A percentile compares a stretch with the other conserved stretches of the same genome.
phyloP scores from a whole-genome alignment of 345 rosid genomes.

The Laguncularia racemosa region DNA sequence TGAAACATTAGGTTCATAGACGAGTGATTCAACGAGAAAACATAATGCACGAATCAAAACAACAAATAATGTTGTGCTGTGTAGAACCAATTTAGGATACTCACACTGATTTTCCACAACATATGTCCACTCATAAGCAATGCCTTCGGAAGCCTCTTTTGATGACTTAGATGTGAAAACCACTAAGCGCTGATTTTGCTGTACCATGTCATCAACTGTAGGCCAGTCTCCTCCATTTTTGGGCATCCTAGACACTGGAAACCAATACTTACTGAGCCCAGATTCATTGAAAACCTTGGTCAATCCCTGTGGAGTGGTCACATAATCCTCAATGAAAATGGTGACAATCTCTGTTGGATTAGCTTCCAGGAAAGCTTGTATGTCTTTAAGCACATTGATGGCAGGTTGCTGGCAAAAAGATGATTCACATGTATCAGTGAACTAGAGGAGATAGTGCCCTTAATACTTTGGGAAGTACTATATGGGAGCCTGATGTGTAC shows the following conservation, averaged over 20 bases:
- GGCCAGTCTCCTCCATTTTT: constrained; percentile 88
- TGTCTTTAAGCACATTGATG: constrained; percentile 64
- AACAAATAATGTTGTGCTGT: background rate
- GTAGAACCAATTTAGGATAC: constrained; percentile 10
- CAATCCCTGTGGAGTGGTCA: constrained; percentile 60
- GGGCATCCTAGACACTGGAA: constrained; percentile 81
- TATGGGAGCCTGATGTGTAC: constrained; percentile 8
- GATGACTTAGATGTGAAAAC: constrained; percentile 70
- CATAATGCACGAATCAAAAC: background rate
- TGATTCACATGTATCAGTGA: background rate
- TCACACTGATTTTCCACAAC: constrained; percentile 84
- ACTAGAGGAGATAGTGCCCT: background rate
- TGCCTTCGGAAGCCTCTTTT: constrained; percentile 85
- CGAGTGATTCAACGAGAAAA: background rate
- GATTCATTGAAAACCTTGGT: constrained; percentile 77
- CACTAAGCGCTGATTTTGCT: constrained; percentile 70
- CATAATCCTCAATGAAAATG: constrained; percentile 91
- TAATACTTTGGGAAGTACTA: background rate
- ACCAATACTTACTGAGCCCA: constrained; percentile 54
- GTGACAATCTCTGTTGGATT: constrained; percentile 85
- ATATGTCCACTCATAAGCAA: constrained; percentile 86
- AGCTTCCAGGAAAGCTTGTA: constrained; percentile 50
- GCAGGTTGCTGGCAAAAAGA: constrained; percentile 73
- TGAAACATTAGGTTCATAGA: too few species aligned
- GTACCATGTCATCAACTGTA: constrained; percentile 75